Conservation (phyloP, 768 basidiomycete species). For the Sporobolomyces phaffii region DNA sequence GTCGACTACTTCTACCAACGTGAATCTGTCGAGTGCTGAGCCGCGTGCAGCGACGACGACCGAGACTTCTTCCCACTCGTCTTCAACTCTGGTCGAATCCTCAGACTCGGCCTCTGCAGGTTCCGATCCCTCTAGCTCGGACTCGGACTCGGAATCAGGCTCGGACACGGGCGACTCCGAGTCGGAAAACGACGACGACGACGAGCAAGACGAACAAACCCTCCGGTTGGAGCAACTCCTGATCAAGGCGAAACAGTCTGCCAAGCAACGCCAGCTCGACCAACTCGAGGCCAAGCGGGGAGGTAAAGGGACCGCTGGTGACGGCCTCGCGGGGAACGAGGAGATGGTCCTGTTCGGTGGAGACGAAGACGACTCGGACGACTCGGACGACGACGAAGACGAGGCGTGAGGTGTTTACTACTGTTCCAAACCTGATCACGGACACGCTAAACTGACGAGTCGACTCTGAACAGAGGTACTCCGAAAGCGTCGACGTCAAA, state of each 20-base stretch:
- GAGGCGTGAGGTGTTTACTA: neutral
- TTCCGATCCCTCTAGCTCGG: slow-evolving; percentile 4
- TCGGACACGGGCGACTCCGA: slow-evolving; percentile 43
- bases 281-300: neutral
- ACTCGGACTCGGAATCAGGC: slow-evolving; percentile 43
- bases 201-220: slow-evolving; percentile 42
- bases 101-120: slow-evolving; percentile 2
- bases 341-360: slow-evolving; percentile 28
- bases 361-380: slow-evolving; percentile 5
- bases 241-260: slow-evolving; percentile 56
- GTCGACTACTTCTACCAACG: neutral
- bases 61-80: neutral
- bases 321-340: slow-evolving; percentile 29
- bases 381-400: neutral
- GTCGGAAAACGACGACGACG: slow-evolving; percentile 37
- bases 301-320: neutral
- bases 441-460: no score
- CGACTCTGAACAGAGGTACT: slow-evolving; percentile 2
- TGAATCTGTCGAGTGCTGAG: no score
- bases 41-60: neutral
- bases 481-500: slow-evolving; percentile 28
- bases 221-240: slow-evolving; percentile 62
- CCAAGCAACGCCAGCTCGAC: neutral
- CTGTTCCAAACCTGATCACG: neutral
- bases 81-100: neutral